A percentile compares a stretch with the other conserved stretches of the same genome.
Evolutionary conservation across 345 rosid species (phyloP).

Genomic region (Lepidium aucheri): DNA sequence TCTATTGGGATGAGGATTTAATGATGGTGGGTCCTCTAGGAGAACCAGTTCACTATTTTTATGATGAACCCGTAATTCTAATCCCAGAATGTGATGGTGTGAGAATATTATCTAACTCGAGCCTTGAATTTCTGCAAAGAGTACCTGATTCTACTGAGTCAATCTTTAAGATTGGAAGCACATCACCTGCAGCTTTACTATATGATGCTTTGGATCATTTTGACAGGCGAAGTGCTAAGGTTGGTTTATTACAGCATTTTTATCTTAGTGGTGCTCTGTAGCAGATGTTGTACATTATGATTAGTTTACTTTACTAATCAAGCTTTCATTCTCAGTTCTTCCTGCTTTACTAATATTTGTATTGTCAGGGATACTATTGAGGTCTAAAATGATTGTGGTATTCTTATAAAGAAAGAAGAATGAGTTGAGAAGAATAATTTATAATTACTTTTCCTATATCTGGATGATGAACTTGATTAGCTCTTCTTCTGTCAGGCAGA

Average conservation of each 20-base stretch:
- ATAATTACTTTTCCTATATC: not conserved
- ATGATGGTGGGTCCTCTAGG: slow-evolving; percentile 93
- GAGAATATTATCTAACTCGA: slow-evolving; percentile 78
- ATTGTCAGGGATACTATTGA: not conserved
- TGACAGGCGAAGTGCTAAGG: slow-evolving; percentile 95
- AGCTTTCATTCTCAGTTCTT: not conserved
- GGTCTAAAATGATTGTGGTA: not conserved
- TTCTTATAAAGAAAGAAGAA: not conserved
- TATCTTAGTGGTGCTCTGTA: not conserved
- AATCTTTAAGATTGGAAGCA: slow-evolving; percentile 95
- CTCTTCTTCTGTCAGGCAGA: slow-evolving; percentile 60
- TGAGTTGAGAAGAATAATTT: not conserved
- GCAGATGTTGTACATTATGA: not conserved
- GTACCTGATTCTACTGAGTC: slow-evolving; percentile 94
- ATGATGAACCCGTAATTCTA: slow-evolving; percentile 79
- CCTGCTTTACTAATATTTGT: not conserved
- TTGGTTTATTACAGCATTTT: not conserved
- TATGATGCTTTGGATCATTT: slow-evolving; percentile 97
- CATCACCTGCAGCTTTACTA: slow-evolving; percentile 83
- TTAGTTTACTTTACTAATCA: not conserved
- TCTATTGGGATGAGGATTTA: slow-evolving; percentile 89
- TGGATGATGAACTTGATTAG: slow-evolving; percentile 5
- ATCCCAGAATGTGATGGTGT: slow-evolving; percentile 98
- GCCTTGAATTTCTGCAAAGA: slow-evolving; percentile 86
- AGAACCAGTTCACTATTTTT: slow-evolving; percentile 71